Conservation (phyloP, 2,329 filamentous ascomycete genomes). For the Colletotrichum aenigma region DNA sequence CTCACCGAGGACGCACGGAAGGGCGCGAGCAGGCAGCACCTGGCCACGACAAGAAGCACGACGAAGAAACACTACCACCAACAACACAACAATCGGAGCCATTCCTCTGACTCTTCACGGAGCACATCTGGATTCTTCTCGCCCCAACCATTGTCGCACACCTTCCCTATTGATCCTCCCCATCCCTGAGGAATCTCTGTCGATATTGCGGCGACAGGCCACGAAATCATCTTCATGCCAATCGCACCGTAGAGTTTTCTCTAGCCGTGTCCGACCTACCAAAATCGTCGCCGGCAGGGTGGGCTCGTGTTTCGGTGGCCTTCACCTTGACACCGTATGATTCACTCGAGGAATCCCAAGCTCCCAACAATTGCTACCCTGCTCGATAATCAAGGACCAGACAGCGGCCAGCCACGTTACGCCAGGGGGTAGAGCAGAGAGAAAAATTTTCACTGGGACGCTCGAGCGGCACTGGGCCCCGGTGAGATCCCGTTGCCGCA, state of each 20-base stretch:
- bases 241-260: not conserved
- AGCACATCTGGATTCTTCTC: not conserved
- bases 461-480: slow-evolving; percentile 3
- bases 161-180: not conserved
- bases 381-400: slow-evolving; percentile 1
- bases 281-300: not conserved
- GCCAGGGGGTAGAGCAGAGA: not conserved
- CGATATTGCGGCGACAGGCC: not conserved
- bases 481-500: not conserved
- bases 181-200: not conserved
- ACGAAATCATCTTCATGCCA: slow-evolving; percentile 9
- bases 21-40: slow-evolving; percentile 5
- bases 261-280: not conserved
- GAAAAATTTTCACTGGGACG: slow-evolving; percentile 16
- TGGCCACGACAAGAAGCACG: not conserved
- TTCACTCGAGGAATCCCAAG: slow-evolving; percentile 13
- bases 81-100: not conserved
- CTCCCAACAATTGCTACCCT: slow-evolving; percentile 13
- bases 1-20: slow-evolving; percentile 6
- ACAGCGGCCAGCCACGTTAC: slow-evolving; percentile 15
- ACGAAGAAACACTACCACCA: not conserved
- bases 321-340: slow-evolving; percentile 17
- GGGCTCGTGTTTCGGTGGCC: slow-evolving; percentile 8
- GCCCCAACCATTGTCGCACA: not conserved
- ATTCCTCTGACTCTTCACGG: not conserved